phyloP scores from a whole-genome alignment of 2,329 filamentous ascomycete species.

The Cercospora janseana region DNA sequence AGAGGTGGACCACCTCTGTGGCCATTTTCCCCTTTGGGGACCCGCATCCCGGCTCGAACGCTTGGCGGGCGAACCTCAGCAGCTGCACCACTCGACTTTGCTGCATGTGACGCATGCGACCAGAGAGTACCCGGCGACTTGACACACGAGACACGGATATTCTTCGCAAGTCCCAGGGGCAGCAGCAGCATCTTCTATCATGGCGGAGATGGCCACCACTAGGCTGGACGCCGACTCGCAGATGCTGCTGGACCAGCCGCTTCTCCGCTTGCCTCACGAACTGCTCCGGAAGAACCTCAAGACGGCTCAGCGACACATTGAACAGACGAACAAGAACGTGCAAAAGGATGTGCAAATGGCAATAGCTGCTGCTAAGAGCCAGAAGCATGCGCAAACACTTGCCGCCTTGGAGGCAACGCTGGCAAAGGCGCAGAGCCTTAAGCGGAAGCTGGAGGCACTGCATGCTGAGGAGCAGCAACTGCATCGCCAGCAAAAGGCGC shows the following conservation, averaged over 20 bases:
- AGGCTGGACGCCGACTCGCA: conserved; percentile 74
- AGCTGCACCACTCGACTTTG: neutral
- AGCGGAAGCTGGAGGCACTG: conserved; percentile 76
- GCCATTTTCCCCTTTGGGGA: neutral
- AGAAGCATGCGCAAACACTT: conserved; percentile 65
- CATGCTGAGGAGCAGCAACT: conserved; percentile 77
- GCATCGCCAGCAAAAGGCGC: conserved; percentile 70
- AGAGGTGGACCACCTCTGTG: conserved; percentile 1
- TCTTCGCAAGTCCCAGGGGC: neutral
- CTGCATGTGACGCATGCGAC: conserved; percentile 3
- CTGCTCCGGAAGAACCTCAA: conserved; percentile 94
- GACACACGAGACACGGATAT: conserved; percentile 4
- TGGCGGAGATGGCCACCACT: conserved; percentile 55
- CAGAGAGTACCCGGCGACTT: neutral
- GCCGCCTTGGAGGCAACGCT: conserved; percentile 82
- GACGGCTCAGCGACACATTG: conserved; percentile 71
- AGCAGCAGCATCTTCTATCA: too few species aligned
- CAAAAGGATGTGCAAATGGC: conserved; percentile 57
- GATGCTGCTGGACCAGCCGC: conserved; percentile 82
- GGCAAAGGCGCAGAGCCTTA: conserved; percentile 76
- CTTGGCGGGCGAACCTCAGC: neutral
- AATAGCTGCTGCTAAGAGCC: conserved; percentile 54
- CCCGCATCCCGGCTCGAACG: neutral
- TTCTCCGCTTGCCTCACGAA: conserved; percentile 88
- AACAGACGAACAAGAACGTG: conserved; percentile 65